These are phyloP conservation scores for Casuarina equisetifolia DNA, from an alignment of 306 rosid species.

Conservation along the genomic window DNA sequence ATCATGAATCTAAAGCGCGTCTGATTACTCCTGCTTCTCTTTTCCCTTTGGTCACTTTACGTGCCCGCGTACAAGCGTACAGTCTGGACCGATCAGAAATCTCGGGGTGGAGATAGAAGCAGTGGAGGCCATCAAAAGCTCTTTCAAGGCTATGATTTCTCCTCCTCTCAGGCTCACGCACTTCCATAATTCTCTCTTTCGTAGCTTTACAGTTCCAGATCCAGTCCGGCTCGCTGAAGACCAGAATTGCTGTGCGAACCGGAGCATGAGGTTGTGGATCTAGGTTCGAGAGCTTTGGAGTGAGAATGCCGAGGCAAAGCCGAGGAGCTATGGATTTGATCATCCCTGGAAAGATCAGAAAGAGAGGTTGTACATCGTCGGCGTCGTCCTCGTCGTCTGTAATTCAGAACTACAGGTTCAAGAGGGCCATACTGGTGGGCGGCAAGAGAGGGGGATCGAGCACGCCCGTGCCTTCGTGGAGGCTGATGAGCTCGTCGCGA, in stretches of 20 bases:
- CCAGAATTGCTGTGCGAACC: background rate
- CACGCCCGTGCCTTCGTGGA: slow-evolving; percentile 94
- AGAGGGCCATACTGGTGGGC: slow-evolving; percentile 80
- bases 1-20: background rate
- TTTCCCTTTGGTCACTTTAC: slow-evolving; percentile 24
- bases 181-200: background rate
- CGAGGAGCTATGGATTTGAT: slow-evolving; percentile 47
- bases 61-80: slow-evolving; percentile 13
- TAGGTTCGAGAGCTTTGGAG: background rate
- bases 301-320: slow-evolving; percentile 69
- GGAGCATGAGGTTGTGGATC: slow-evolving; percentile 7
- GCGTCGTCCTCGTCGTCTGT: slow-evolving; percentile 90
- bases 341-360: slow-evolving; percentile 87
- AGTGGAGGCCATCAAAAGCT: slow-evolving; percentile 24
- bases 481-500: slow-evolving; percentile 63
- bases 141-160: background rate
- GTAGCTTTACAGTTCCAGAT: background rate
- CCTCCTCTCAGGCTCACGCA: background rate
- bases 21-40: slow-evolving; percentile 6
- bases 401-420: slow-evolving; percentile 81
- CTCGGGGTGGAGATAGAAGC: slow-evolving; percentile 19
- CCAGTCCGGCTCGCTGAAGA: background rate
- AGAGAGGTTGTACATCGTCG: slow-evolving; percentile 93
- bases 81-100: slow-evolving; percentile 37
- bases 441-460: slow-evolving; percentile 85